These are phyloP conservation scores for Seiridium unicorne DNA, from an alignment of 2,329 filamentous ascomycete species.

Conservation along the genomic window DNA sequence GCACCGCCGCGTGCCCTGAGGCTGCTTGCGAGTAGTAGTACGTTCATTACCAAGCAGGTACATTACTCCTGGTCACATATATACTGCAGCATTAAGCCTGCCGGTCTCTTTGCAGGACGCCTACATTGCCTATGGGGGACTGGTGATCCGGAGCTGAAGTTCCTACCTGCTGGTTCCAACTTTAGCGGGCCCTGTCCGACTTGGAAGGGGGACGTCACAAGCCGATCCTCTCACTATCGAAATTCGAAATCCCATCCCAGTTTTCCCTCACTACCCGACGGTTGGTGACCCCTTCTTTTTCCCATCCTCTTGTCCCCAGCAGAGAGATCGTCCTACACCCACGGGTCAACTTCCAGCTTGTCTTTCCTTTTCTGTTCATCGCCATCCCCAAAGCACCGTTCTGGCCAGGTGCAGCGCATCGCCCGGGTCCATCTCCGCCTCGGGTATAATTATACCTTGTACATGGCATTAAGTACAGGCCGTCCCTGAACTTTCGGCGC, in stretches of 20 bases:
- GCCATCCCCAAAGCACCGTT: neutral
- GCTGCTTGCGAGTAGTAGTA: too few relatives aligned
- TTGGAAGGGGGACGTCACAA: constrained; percentile 2
- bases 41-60: too few relatives aligned
- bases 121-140: too few relatives aligned
- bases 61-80: too few relatives aligned
- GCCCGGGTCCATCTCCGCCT: neutral
- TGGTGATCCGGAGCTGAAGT: too few relatives aligned
- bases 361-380: neutral
- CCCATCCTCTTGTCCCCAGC: neutral
- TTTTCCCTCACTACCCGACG: neutral
- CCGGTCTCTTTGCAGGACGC: too few relatives aligned
- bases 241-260: constrained; percentile 8
- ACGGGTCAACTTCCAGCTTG: neutral
- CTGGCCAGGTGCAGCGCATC: neutral
- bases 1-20: too few relatives aligned
- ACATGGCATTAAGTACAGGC: neutral
- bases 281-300: neutral
- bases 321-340: constrained; percentile 1
- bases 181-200: too few relatives aligned
- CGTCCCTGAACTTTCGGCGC: neutral
- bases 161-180: too few relatives aligned
- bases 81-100: too few relatives aligned
- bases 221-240: constrained; percentile 8
- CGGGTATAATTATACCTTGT: neutral